phyloP scores from a whole-genome alignment of 73 alveolate genomes.

The Blepharisma japonicum region DNA sequence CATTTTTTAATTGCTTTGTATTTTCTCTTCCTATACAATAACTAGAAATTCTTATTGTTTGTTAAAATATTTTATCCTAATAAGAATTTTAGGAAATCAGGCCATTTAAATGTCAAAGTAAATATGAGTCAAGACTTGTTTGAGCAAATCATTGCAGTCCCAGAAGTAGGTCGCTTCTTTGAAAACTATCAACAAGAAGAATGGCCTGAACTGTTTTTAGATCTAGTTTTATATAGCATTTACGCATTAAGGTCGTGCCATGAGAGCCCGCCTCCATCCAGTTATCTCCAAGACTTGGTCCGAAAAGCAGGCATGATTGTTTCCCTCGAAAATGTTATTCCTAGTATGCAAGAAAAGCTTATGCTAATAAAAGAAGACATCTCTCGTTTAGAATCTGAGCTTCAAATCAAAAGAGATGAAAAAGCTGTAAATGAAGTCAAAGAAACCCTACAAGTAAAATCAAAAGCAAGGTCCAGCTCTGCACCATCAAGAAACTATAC shows the following conservation, averaged over 20 bases:
- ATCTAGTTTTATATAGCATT: background rate
- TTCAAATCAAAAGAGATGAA: conserved; percentile 6
- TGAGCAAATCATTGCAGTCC: no score
- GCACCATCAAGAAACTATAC: background rate
- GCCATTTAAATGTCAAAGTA: no score
- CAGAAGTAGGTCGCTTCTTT: no score
- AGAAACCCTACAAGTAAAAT: background rate
- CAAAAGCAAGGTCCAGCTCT: background rate
- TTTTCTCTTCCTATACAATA: no score
- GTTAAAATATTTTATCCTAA: no score
- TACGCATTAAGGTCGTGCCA: background rate
- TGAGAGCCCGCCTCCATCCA: background rate
- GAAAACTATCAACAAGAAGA: no score
- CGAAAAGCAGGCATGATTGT: conserved; percentile 3
- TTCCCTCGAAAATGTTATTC: background rate
- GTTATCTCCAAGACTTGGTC: background rate
- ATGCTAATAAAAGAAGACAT: conserved; percentile 5
- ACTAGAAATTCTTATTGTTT: no score
- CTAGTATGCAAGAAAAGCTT: conserved; percentile 3
- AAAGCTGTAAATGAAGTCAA: background rate
- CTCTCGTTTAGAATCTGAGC: background rate
- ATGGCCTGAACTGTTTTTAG: no score
- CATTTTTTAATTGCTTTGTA: no score
- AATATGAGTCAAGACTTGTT: no score
- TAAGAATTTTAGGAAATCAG: no score